A percentile compares a stretch with the other conserved stretches of the same genome.
phyloP scores from a whole-genome alignment of 805 yeast species.

The Yarrowia hollandica region DNA sequence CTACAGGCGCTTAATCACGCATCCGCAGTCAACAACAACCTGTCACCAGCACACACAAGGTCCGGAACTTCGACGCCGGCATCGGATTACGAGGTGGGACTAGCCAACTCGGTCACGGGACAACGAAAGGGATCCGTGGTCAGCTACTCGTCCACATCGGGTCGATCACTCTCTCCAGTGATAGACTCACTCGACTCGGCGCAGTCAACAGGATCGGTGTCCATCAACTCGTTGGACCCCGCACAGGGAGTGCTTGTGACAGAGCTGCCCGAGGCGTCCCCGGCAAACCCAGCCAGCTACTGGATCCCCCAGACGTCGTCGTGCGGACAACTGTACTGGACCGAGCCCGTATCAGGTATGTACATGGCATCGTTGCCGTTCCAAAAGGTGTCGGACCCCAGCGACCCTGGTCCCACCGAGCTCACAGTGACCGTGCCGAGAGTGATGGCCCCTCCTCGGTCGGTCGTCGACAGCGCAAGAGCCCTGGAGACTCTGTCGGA shows the following conservation, averaged over 20 bases:
- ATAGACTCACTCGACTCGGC: conserved; percentile 17
- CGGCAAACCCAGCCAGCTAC: conserved; percentile 33
- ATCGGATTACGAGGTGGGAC: conserved; percentile 15
- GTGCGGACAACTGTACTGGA: conserved; percentile 33
- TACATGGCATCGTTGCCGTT: conserved; percentile 24
- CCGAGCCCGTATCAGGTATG: conserved; percentile 10
- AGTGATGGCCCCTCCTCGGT: neutral
- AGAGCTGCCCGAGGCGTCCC: conserved; percentile 18
- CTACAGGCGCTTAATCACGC: conserved; percentile 4
- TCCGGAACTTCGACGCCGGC: conserved; percentile 23
- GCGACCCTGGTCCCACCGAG: conserved; percentile 10
- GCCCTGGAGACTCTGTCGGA: neutral
- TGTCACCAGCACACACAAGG: conserved; percentile 1
- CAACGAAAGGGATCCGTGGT: conserved; percentile 33
- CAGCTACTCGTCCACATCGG: conserved; percentile 32
- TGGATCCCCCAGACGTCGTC: conserved; percentile 42
- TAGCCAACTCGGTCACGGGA: conserved; percentile 3
- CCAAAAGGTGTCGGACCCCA: conserved; percentile 22
- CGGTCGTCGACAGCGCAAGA: neutral
- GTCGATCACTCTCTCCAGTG: conserved; percentile 27
- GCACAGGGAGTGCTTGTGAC: conserved; percentile 16
- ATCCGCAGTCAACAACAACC: no score
- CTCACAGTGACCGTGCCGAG: neutral
- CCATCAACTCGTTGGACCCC: conserved; percentile 29
- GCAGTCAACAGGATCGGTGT: conserved; percentile 5